Base-by-base conservation (phyloP, 768 basidiomycete genomes). In the Suillus placidus region DNA sequence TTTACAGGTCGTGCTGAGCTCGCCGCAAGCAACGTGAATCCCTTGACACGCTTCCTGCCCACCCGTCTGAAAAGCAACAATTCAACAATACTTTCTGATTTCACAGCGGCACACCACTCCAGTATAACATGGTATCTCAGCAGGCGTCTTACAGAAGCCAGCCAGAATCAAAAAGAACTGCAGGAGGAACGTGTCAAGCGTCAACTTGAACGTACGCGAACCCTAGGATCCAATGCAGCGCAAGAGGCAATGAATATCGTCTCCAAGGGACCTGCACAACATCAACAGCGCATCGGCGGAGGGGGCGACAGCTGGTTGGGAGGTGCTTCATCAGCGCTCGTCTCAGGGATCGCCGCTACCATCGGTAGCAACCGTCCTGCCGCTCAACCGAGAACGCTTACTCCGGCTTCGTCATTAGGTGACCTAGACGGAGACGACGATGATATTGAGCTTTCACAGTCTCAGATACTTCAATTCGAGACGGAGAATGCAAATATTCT, bases 151-250 rank as follows among this genome's bases (percentile, higher is more conserved):
- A 85, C 94, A 0, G 87, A 92, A 67, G 86, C 90, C 32, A 91
- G 93, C 70, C 88, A 93, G 71, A 82, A 74, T 18, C 90, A 97
- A 70, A 90, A 90, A 69, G 89, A 93, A 69, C 85, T 98, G 82
- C 97, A 99, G 78, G 97, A 98, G 77, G 94, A 97, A 75, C 89
- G 97, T 58, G 85, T 95, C 63, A 90, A 89, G 74, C 87, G 97
- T 6, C 92, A 97, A 72, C 78, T 91, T 65, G 97, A 99, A 74
- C 84, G 94, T 66, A 87, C 90, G 14, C 85, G 85, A 65, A 93
- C 92, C 1, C 84, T 99, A 13, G 96, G 95, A 6, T 92, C 92
- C 7, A 84, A 83, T n/a, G 92, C 90, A 30, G 83, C 87, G 45
- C 84, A 86, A 62, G 92, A 91, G 70, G 85, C 81, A 40, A 78